Conservation (phyloP, 1,139 yeast genomes). For the Sugiyamaella xylanicola region DNA sequence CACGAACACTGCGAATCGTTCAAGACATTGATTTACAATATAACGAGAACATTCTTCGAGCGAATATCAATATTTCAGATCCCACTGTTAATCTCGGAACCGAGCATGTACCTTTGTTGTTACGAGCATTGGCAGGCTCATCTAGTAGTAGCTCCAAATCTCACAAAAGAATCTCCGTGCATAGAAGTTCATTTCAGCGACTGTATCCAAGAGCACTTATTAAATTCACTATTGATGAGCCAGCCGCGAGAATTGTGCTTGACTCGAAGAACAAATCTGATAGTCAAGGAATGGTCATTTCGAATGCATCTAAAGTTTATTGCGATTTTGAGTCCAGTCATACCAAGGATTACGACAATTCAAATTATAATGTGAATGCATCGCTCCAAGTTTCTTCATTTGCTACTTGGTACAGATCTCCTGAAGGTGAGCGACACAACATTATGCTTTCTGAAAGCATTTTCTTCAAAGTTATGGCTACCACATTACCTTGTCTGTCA, state of each 20-base stretch:
- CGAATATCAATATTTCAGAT: conserved; percentile 42
- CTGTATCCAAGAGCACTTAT: conserved; percentile 42
- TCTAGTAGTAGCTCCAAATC: not conserved
- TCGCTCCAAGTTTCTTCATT: conserved; percentile 37
- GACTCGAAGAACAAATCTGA: conserved; percentile 23
- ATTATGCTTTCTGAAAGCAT: conserved; percentile 38
- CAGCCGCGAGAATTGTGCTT: conserved; percentile 42
- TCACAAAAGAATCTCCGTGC: conserved; percentile 16
- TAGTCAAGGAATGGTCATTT: conserved; percentile 35
- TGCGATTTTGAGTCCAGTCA: conserved; percentile 41
- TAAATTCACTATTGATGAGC: conserved; percentile 44
- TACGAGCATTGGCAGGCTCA: conserved; percentile 26
- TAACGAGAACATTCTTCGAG: conserved; percentile 38
- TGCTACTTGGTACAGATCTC: conserved; percentile 40
- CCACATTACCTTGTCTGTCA: conserved; percentile 36
- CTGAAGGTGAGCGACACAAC: conserved; percentile 38
- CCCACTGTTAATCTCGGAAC: conserved; percentile 46
- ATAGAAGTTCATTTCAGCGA: conserved; percentile 30
- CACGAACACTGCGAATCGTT: conserved; percentile 41
- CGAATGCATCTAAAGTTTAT: conserved; percentile 37
- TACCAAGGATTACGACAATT: conserved; percentile 28
- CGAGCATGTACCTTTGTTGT: conserved; percentile 38
- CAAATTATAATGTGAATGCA: conserved; percentile 35
- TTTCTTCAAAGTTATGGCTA: conserved; percentile 34
- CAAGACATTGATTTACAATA: conserved; percentile 33